Evolutionary conservation across 192 early-diverging fungal genomes (phyloP).

Genomic region (Backusella mclennaniae): DNA sequence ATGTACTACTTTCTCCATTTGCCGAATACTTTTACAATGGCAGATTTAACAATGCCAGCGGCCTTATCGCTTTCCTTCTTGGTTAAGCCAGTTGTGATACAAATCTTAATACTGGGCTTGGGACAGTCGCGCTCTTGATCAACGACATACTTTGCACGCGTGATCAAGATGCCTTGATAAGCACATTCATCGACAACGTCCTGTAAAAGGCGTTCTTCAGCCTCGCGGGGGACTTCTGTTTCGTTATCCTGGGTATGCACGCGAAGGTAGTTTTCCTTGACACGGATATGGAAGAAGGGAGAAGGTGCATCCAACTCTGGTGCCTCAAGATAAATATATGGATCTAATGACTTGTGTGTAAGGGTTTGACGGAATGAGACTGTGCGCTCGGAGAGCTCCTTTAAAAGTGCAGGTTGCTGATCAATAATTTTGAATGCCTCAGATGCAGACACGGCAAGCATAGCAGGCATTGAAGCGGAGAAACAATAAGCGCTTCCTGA

Average conservation of each 20-base stretch:
- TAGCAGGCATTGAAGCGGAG: constrained; percentile 93
- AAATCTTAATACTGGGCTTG: constrained; percentile 81
- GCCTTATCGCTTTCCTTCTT: constrained; percentile 87
- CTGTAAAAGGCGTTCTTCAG: constrained; percentile 78
- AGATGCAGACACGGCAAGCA: constrained; percentile 84
- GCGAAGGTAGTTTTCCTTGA: constrained; percentile 43
- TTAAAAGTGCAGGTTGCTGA: constrained; percentile 47
- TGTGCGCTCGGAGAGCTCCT: constrained; percentile 62
- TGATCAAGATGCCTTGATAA: constrained; percentile 84
- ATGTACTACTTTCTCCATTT: constrained; percentile 30
- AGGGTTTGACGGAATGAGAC: constrained; percentile 49
- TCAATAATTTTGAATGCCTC: constrained; percentile 75
- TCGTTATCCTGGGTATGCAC: constrained; percentile 16
- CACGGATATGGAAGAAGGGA: constrained; percentile 77
- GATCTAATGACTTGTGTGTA: constrained; percentile 21
- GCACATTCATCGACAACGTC: constrained; percentile 75
- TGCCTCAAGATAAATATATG: constrained; percentile 16
- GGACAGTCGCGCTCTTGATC: constrained; percentile 77
- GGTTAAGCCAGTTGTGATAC: constrained; percentile 69
- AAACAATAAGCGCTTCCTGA: constrained; percentile 89
- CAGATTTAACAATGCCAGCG: constrained; percentile 72
- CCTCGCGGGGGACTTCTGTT: constrained; percentile 45
- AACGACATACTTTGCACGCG: constrained; percentile 82
- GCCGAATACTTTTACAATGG: constrained; percentile 55
- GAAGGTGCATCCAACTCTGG: constrained; percentile 23